These are phyloP conservation scores for Paramecium caudatum DNA, from an alignment of 73 alveolate genomes.

Conservation along the genomic window DNA sequence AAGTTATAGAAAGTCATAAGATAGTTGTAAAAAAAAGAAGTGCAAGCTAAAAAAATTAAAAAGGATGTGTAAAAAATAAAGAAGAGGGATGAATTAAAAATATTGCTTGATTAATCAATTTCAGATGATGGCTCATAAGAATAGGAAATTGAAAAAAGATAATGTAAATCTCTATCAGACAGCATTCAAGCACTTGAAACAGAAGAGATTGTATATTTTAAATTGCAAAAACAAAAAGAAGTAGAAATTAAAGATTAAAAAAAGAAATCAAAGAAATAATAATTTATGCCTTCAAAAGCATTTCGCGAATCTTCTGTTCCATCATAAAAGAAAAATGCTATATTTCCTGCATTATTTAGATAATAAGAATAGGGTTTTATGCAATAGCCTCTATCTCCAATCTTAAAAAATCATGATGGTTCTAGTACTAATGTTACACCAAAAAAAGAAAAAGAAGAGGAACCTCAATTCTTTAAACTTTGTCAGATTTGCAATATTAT, in stretches of 20 bases:
- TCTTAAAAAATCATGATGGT: neutral
- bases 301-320: slow-evolving; percentile 50
- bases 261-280: neutral
- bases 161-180: slow-evolving; percentile 32
- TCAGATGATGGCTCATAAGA: slow-evolving; percentile 26
- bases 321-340: neutral
- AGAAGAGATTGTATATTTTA: slow-evolving; percentile 44
- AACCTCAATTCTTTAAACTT: neutral
- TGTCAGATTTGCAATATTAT: slow-evolving; percentile 57
- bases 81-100: slow-evolving; percentile 30
- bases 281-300: slow-evolving; percentile 22
- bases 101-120: slow-evolving; percentile 22
- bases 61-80: slow-evolving; percentile 7
- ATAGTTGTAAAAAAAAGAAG: slow-evolving; percentile 8
- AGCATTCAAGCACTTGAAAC: neutral
- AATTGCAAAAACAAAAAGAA: slow-evolving; percentile 38
- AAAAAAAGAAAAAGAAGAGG: slow-evolving; percentile 67
- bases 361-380: neutral
- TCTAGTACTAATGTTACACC: slow-evolving; percentile 65
- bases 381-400: neutral
- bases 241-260: slow-evolving; percentile 28
- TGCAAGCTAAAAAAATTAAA: neutral
- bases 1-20: neutral
- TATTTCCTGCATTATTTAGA: neutral
- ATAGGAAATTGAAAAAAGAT: slow-evolving; percentile 1